A percentile compares a stretch with the other conserved stretches of the same genome.
Conservation (phyloP, 164 flowering plant genomes). For the Umbilicus rupestris region DNA sequence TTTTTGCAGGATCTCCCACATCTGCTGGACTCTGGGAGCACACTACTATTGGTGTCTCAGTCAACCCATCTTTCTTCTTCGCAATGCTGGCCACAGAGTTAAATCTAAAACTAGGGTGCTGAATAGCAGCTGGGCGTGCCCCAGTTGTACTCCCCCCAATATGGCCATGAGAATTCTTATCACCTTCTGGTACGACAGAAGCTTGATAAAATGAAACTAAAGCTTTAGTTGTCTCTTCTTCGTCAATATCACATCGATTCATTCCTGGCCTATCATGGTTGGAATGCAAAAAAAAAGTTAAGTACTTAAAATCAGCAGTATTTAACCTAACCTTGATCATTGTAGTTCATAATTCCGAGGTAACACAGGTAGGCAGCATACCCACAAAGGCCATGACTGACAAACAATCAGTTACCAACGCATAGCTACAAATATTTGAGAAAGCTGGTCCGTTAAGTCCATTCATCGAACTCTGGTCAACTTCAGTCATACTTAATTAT, state of each 20-base stretch:
- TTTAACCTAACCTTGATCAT: too few species aligned
- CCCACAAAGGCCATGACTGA: too few species aligned
- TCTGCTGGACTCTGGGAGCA: conserved; percentile 11
- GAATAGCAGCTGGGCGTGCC: conserved; percentile 12
- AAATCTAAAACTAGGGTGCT: conserved; percentile 13
- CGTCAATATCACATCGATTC: conserved; percentile 43
- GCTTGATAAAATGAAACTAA: conserved; percentile 21
- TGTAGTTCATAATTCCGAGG: background rate
- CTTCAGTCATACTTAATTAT: background rate
- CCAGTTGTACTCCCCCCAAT: conserved; percentile 12
- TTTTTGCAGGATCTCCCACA: conserved; percentile 11
- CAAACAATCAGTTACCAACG: too few species aligned
- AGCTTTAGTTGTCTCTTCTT: conserved; percentile 45
- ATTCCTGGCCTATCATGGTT: conserved; percentile 38
- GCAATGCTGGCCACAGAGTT: conserved; percentile 12
- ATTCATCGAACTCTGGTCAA: background rate
- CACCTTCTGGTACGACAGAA: conserved; percentile 19
- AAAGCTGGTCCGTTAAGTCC: background rate
- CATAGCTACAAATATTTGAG: too few species aligned
- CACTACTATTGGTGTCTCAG: conserved; percentile 14
- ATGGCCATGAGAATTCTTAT: conserved; percentile 16
- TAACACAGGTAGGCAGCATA: background rate
- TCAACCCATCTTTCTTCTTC: conserved; percentile 23
- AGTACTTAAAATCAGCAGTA: background rate
- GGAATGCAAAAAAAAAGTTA: conserved; percentile 1